Conservation (phyloP, 495 filamentous ascomycete species). For the Lophiostoma macrostomum region DNA sequence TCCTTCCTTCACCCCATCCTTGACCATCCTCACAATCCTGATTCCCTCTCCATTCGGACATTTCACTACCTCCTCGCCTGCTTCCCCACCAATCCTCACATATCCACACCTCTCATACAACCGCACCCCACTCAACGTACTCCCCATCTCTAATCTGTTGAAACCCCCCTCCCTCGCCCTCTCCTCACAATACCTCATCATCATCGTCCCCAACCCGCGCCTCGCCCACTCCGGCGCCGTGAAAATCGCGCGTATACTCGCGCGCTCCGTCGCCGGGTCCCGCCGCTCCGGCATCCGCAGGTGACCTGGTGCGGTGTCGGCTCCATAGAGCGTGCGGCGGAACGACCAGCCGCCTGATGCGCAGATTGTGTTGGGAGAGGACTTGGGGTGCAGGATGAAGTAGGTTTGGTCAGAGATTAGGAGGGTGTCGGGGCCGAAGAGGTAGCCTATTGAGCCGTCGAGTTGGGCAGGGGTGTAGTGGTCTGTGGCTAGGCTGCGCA, state of each 20-base stretch:
- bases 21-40: conserved; percentile 31
- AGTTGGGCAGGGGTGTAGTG: conserved; percentile 25
- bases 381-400: conserved; percentile 21
- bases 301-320: conserved; percentile 26
- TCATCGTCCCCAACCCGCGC: conserved; percentile 27
- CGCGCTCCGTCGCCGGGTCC: conserved; percentile 14
- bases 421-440: conserved; percentile 30
- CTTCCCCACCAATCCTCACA: conserved; percentile 26
- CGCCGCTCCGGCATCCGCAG: conserved; percentile 16
- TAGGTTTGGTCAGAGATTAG: conserved; percentile 26
- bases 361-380: conserved; percentile 6
- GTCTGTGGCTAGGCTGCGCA: conserved; percentile 3
- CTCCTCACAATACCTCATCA: conserved; percentile 32
- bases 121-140: conserved; percentile 26
- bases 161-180: conserved; percentile 21
- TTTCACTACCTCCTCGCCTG: conserved; percentile 18
- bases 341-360: conserved; percentile 31
- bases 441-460: conserved; percentile 28
- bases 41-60: conserved; percentile 30
- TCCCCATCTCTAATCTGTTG: conserved; percentile 29
- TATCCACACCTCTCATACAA: conserved; percentile 32
- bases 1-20: conserved; percentile 12
- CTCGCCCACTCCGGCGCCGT: conserved; percentile 27
- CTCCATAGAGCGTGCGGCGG: conserved; percentile 26
- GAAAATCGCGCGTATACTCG: conserved; percentile 29